Evolutionary conservation across 345 rosid genomes (phyloP).

Genomic region (Heritiera fomes): DNA sequence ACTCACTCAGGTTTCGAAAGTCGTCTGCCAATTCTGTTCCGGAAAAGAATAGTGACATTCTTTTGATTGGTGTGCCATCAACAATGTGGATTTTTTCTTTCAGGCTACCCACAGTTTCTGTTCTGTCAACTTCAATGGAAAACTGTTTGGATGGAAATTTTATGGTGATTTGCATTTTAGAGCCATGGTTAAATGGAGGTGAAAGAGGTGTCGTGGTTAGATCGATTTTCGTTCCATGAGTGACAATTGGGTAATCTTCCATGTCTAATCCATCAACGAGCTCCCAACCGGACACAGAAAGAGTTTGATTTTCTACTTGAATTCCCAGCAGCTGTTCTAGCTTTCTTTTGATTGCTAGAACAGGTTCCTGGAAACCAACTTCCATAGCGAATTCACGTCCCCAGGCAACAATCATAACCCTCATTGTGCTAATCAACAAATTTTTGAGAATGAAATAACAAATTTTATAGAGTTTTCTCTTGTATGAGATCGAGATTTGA

Average conservation of each 20-base stretch:
- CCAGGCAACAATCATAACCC: conserved; percentile 47
- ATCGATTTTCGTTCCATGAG: conserved; percentile 65
- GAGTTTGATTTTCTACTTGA: conserved; percentile 52
- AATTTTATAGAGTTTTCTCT: background rate
- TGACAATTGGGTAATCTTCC: conserved; percentile 83
- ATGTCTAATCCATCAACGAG: conserved; percentile 83
- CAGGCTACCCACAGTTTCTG: conserved; percentile 78
- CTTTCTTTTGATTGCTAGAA: conserved; percentile 59
- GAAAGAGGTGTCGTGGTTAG: conserved; percentile 48
- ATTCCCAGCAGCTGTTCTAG: conserved; percentile 54
- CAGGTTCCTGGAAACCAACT: conserved; percentile 55
- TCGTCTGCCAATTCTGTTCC: conserved; percentile 75
- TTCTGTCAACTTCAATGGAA: conserved; percentile 55
- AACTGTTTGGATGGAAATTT: conserved; percentile 58
- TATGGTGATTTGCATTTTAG: conserved; percentile 46
- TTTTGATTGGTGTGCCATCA: conserved; percentile 58
- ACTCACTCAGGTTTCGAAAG: conserved; percentile 61
- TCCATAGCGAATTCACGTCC: conserved; percentile 54
- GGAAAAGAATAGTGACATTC: conserved; percentile 61
- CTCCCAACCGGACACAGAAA: conserved; percentile 73
- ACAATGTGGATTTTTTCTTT: conserved; percentile 79
- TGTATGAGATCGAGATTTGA: background rate
- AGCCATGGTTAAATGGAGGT: conserved; percentile 12
- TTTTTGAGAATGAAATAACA: background rate
- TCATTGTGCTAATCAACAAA: conserved; percentile 23